Percentiles rank a stretch among this genome's conserved stretches.
Evolutionary conservation across 495 filamentous ascomycete species (phyloP).

Genomic region (Penicillium antarcticum): DNA sequence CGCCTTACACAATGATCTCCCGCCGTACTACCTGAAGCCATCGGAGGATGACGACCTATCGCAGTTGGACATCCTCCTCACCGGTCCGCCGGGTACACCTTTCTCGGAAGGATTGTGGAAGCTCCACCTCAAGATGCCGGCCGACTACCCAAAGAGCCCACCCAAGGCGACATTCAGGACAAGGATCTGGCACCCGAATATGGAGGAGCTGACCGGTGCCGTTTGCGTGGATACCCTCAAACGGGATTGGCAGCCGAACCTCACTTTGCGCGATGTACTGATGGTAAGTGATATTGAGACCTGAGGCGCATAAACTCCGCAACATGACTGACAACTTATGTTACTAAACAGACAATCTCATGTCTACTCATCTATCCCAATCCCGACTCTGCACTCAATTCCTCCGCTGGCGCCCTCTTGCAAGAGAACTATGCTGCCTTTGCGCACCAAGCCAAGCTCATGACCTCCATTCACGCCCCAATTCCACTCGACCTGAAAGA

Average conservation of each 20-base stretch:
- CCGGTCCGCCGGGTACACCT: constrained; percentile 62
- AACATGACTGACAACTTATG: background rate
- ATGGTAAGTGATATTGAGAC: constrained; percentile 37
- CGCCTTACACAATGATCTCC: constrained; percentile 54
- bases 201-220: constrained; percentile 61
- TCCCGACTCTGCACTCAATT: constrained; percentile 67
- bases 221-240: constrained; percentile 74
- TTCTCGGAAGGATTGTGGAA: constrained; percentile 60
- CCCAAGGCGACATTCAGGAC: constrained; percentile 68
- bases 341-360: constrained; percentile 51
- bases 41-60: constrained; percentile 56
- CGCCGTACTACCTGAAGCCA: constrained; percentile 66
- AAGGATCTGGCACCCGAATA: constrained; percentile 70
- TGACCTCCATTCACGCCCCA: constrained; percentile 64
- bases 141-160: constrained; percentile 60
- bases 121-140: constrained; percentile 60
- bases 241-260: constrained; percentile 59
- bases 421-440: constrained; percentile 62
- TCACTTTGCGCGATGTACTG: constrained; percentile 63
- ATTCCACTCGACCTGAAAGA: constrained; percentile 44
- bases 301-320: background rate
- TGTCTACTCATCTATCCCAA: constrained; percentile 74
- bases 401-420: constrained; percentile 57
- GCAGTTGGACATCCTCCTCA: constrained; percentile 56
- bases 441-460: constrained; percentile 58